These are phyloP conservation scores for Tricladium varicosporioides DNA, from an alignment of 2,329 filamentous ascomycete genomes.

Conservation along the genomic window DNA sequence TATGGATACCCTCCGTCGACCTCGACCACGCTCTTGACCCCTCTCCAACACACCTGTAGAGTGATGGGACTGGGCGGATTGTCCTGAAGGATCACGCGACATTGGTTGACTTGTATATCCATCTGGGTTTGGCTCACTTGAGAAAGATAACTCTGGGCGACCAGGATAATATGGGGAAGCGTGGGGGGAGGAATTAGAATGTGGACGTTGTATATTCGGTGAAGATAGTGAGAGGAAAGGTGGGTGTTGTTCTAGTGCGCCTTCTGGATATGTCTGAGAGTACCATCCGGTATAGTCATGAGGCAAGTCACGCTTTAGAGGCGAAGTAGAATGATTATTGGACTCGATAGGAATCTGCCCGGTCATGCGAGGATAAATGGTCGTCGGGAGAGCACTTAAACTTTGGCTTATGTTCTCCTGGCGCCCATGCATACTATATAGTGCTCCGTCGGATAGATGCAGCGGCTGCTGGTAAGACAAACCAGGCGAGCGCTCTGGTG, in stretches of 20 bases:
- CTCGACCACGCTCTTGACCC: not conserved
- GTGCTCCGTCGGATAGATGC: constrained; percentile 3
- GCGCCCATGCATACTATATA: constrained; percentile 9
- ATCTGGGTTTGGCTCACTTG: constrained; percentile 12
- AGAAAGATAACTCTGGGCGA: constrained; percentile 45
- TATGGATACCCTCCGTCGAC: constrained; percentile 18
- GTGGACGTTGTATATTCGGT: constrained; percentile 11
- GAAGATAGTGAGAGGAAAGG: constrained; percentile 21
- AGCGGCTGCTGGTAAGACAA: constrained; percentile 12
- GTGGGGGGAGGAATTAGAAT: constrained; percentile 15
- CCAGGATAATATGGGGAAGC: constrained; percentile 24
- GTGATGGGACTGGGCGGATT: constrained; percentile 35
- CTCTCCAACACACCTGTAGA: constrained; percentile 21
- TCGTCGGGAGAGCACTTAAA: constrained; percentile 13
- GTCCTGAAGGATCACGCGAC: constrained; percentile 45
- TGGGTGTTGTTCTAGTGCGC: constrained; percentile 9
- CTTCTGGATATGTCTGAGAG: constrained; percentile 20
- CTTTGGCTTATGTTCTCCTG: constrained; percentile 14
- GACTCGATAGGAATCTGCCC: constrained; percentile 25
- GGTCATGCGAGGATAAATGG: constrained; percentile 24
- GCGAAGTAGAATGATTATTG: not conserved
- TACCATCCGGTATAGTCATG: constrained; percentile 19
- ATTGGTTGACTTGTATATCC: constrained; percentile 51
- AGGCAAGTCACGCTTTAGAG: constrained; percentile 12
- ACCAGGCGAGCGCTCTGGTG: constrained; percentile 11